Evolutionary conservation across 2,329 filamentous ascomycete genomes (phyloP).

Genomic region (Colletotrichum sojae): DNA sequence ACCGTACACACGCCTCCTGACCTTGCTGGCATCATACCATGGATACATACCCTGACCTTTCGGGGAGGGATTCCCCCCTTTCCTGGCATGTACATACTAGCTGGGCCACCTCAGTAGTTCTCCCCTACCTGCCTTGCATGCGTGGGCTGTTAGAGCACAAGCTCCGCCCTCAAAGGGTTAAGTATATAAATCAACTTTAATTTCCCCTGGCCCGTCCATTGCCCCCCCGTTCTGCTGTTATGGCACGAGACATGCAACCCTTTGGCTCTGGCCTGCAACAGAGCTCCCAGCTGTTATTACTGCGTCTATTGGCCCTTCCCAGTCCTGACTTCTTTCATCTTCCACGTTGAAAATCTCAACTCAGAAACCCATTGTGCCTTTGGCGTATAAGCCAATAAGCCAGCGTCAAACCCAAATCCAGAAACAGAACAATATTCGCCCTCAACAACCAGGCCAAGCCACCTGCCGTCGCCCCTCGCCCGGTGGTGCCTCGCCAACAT

Average conservation of each 20-base stretch:
- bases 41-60: conserved; percentile 24
- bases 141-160: conserved; percentile 37
- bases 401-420: conserved; percentile 3
- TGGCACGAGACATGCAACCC: conserved; percentile 60
- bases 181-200: conserved; percentile 58
- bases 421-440: conserved; percentile 1
- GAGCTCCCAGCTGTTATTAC: conserved; percentile 45
- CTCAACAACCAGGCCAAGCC: conserved; percentile 16
- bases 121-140: conserved; percentile 14
- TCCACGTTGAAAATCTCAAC: conserved; percentile 19
- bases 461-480: conserved; percentile 25
- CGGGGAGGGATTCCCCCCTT: conserved; percentile 1
- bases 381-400: conserved; percentile 21
- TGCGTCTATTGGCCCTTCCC: conserved; percentile 33
- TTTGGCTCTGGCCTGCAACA: conserved; percentile 55
- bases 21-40: conserved; percentile 25
- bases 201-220: conserved; percentile 48
- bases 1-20: conserved; percentile 18
- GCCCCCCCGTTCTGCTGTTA: conserved; percentile 52
- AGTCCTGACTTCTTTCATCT: conserved; percentile 19
- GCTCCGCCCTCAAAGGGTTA: conserved; percentile 45
- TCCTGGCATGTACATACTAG: conserved; percentile 21
- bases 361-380: conserved; percentile 12
- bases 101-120: conserved; percentile 26
- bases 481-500: conserved; percentile 31